These are phyloP conservation scores for Peterozyma toletana DNA, from an alignment of 805 yeast genomes.

Conservation along the genomic window DNA sequence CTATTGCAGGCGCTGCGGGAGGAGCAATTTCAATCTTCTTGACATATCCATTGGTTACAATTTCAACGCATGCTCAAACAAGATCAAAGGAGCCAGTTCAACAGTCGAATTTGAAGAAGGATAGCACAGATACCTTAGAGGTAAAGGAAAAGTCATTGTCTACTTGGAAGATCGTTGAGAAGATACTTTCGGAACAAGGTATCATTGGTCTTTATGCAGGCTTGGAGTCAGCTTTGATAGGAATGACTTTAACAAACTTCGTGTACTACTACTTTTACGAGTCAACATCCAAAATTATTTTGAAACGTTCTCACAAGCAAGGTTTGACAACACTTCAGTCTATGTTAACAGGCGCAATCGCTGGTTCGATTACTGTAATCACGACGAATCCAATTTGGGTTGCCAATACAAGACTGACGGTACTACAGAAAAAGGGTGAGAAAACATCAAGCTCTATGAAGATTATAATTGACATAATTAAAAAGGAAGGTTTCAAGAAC, in stretches of 20 bases:
- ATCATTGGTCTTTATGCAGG: constrained; percentile 74
- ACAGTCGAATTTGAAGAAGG: constrained; percentile 7
- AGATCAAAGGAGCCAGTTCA: constrained; percentile 18
- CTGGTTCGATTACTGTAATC: constrained; percentile 79
- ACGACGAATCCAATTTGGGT: constrained; percentile 92
- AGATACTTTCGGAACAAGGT: constrained; percentile 32
- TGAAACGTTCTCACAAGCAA: constrained; percentile 14
- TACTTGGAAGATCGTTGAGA: background rate
- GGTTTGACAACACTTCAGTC: constrained; percentile 59
- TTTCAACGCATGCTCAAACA: constrained; percentile 88
- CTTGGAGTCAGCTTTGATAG: constrained; percentile 78
- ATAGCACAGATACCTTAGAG: constrained; percentile 12
- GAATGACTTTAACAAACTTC: constrained; percentile 80
- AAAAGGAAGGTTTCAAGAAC: constrained; percentile 59
- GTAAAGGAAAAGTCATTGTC: constrained; percentile 13
- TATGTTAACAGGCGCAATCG: constrained; percentile 73
- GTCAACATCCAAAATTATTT: constrained; percentile 33
- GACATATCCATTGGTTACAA: constrained; percentile 83
- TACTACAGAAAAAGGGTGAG: constrained; percentile 27
- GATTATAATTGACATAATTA: constrained; percentile 54
- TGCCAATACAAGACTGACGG: constrained; percentile 85
- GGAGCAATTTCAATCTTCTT: constrained; percentile 83
- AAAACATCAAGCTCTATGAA: constrained; percentile 36
- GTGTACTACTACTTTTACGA: constrained; percentile 90
- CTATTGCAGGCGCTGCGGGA: constrained; percentile 92